phyloP scores from a whole-genome alignment of 495 filamentous ascomycete species.

The Hypoxylon fragiforme region DNA sequence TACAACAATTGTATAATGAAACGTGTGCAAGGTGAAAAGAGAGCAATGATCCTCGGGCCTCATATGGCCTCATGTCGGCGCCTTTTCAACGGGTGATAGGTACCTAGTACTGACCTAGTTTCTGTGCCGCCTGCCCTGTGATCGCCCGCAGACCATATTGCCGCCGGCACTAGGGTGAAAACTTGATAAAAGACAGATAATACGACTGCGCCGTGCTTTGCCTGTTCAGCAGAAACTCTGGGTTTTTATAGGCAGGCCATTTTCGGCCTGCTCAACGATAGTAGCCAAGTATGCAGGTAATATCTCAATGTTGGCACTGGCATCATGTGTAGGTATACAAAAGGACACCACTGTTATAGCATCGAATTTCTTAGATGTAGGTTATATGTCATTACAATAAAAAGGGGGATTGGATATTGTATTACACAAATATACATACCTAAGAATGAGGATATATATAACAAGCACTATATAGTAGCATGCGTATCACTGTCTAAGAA shows the following conservation, averaged over 20 bases:
- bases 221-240: background rate
- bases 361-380: no score
- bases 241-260: background rate
- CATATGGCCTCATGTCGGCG: constrained; percentile 36
- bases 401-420: no score
- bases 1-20: constrained; percentile 14
- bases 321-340: no score
- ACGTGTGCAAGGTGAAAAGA: constrained; percentile 13
- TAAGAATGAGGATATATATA: no score
- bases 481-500: no score
- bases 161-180: constrained; percentile 21
- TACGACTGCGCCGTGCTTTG: constrained; percentile 4
- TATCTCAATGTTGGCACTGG: no score
- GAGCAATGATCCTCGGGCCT: constrained; percentile 29
- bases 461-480: no score
- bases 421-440: no score
- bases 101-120: constrained; percentile 24
- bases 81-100: constrained; percentile 31
- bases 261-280: constrained; percentile 1
- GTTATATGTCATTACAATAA: no score
- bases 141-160: constrained; percentile 28
- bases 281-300: constrained; percentile 11
- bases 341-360: no score
- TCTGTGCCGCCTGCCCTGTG: constrained; percentile 25
- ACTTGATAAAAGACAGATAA: background rate